Base-by-base conservation (phyloP, 176 grass and related monocot species). In the Microstegium vimineum region DNA sequence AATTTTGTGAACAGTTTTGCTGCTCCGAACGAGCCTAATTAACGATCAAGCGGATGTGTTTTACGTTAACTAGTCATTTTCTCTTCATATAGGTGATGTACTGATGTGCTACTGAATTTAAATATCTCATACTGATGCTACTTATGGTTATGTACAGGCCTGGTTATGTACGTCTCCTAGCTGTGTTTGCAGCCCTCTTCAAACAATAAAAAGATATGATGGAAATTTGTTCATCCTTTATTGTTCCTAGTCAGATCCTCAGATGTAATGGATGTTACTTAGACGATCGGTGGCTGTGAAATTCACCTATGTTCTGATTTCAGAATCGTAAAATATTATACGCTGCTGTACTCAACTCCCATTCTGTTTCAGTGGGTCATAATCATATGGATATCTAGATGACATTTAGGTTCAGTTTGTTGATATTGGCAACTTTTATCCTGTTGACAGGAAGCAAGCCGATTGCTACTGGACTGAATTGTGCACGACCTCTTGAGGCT, bases 391-490 rank as follows among this genome's bases (percentile, higher is more conserved):
- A 40, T 51, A 31, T 38, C 46, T 7, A 79, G 25, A 40, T 77
- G 8, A 13, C 49, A 82, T 26, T n/a, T 60, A 47, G 17, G 22
- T 47, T 60, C 17, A 10, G 6, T 62, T 77, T 34, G 5, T 65
- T 79, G 32, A 33, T 59, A 33, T 62, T 73, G 7, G 38, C 40
- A 63, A 69, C 72, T 40, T 46, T 38, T 73, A n/a, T 36, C 51
- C 51, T 76, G 27, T 79, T 61, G 57, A 54, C 90, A 99, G 96
- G 89, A 99, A 83, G 93, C 90, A 54, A 99, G 91, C 62, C 79
- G 91, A 3, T 74, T 99, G 86, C 62, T 94, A 18, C 51, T 95
- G 77, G 96, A 11, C 74, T 99, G 74, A 99, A 95, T 64, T 94
- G 96, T 42, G 91, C 89, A 42, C 79, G 15, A 45, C 89, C 87